Conservation (phyloP, 768 basidiomycete genomes). For the Strobilomyces confusus region DNA sequence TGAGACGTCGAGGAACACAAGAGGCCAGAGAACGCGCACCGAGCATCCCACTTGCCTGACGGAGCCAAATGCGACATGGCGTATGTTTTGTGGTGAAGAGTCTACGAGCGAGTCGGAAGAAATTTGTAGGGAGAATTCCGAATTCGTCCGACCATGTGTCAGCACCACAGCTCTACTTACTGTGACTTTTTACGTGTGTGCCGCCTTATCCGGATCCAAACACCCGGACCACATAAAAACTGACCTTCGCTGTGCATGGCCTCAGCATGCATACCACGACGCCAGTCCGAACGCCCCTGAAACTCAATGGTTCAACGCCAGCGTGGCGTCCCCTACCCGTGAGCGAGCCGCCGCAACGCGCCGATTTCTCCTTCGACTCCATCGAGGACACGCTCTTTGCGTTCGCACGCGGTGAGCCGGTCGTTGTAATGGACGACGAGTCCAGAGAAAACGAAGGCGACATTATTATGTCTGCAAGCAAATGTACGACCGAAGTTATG, state of each 20-base stretch:
- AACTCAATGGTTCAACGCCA: slow-evolving; percentile 10
- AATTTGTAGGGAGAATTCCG: no score
- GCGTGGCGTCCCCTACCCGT: slow-evolving; percentile 24
- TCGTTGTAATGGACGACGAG: slow-evolving; percentile 98
- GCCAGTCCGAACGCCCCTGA: not conserved
- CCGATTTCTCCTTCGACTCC: slow-evolving; percentile 65
- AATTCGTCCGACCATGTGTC: no score
- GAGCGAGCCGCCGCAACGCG: slow-evolving; percentile 20
- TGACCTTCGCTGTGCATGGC: no score
- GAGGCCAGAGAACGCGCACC: slow-evolving; percentile 13
- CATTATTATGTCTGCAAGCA: slow-evolving; percentile 80
- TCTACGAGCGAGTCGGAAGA: no score
- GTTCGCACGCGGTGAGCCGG: slow-evolving; percentile 77
- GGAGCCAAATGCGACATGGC: slow-evolving; percentile 14
- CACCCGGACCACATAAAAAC: no score
- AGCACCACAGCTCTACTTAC: no score
- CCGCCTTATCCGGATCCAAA: no score
- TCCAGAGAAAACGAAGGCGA: slow-evolving; percentile 96
- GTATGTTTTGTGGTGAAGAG: not conserved
- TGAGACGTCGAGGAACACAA: no score
- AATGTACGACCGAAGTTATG: slow-evolving; percentile 94
- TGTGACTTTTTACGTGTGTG: no score
- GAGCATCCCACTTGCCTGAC: slow-evolving; percentile 16
- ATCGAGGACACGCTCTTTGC: slow-evolving; percentile 78
- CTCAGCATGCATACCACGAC: slow-evolving; percentile 41